Base-by-base conservation (phyloP, 495 filamentous ascomycete genomes). In the Hyaloscypha hepaticicola region DNA sequence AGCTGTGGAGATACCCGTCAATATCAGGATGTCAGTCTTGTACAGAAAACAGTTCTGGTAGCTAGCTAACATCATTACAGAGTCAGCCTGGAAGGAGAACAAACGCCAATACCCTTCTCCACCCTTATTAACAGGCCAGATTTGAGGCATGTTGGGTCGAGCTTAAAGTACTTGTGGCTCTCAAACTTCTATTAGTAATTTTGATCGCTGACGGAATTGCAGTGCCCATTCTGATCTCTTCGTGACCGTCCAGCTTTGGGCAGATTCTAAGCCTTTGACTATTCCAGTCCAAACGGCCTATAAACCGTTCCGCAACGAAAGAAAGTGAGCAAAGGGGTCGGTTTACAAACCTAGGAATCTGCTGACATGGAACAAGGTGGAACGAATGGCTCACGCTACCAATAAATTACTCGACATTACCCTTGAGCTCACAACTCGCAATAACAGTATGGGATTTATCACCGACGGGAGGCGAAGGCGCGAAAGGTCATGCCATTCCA, bases 361-460 rank as follows among this genome's bases (percentile, higher is more conserved):
- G 52, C 60, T 70, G 49, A 72, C 45, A n/a, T 64, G 27, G 34
- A 6, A 12, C 8, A 59, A 84, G 81, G 71, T 99, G 95, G 95
- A 93, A 94, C 72, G 95, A 99, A 78, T 99, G 96, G 96, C 83
- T 99, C 28, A 85, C 86, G 12, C 76, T 99, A 53, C 94, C 96
- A 14, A 85, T 96, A 70, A 83, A 82, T 2, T 92, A 97, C 67
- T 87, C 90, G 52, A 87, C 88, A 55, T 82, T 94, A 3, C 92
- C 93, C 24, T 77, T 89, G 28, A 88, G 87, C 63, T 84, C 92
- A 2, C 90, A 92, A 70, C 82, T 99, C 29, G 95, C 96, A 12
- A 90, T 99, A 52, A 99, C 95, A 12, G 77, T 97, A 60, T 97
- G 95, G 96, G 95, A 99, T 71, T 74, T 98, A 25, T 95, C 91